Base-by-base conservation (phyloP, 2,329 filamentous ascomycete species). In the Byssochlamys sp. region DNA sequence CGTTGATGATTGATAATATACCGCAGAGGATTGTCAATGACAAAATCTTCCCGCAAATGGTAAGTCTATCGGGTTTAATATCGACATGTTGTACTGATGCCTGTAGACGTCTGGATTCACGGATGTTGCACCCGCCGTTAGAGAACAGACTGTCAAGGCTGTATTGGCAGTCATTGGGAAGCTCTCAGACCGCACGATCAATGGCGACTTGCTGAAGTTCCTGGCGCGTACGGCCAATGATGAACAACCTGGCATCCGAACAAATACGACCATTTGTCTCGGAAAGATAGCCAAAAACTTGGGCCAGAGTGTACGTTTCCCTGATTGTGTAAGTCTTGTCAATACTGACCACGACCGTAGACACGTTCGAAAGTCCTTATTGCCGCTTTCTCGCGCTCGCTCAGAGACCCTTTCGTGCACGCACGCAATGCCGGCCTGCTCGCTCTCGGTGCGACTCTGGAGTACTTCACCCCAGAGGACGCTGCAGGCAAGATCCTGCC, bases 141-240 rank as follows among this genome's bases (percentile, higher is more conserved):
- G 94, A 71, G 94, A 99, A 71, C 92, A 97, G 75, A 97, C 94
- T 0, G 84, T 99, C 54, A 97, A 97, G 71, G 91, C 92, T 19
- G 89, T 99, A 0, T 80, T 99, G 6, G 86, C 88, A 0, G 84
- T 99, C 52, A 88, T 97, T 57, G 80, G 81, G 28, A 99, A 99
- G 73, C 80, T 99, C 0, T 95, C 91, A 1, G 94, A 99, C 67
- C 85, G 94, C 39, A 89, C 89, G 6, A 87, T 97, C 65, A 99
- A 99, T 64, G 92, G 94, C 56, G 94, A 99, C 65, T 80, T 99
- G 10, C 78, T 99, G 25, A 89, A 88, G 65, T 88, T 95, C 68
- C 81, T 99, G 28, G 94, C 94, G 50, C 96, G 95, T 72, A 96
- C 92, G 1, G 91, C 94, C 52, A 99, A 97, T 66, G 94, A 99